Evolutionary conservation across 1,284 basidiomycete species (phyloP).

Genomic region (Cutaneotrichosporon cavernicola): DNA sequence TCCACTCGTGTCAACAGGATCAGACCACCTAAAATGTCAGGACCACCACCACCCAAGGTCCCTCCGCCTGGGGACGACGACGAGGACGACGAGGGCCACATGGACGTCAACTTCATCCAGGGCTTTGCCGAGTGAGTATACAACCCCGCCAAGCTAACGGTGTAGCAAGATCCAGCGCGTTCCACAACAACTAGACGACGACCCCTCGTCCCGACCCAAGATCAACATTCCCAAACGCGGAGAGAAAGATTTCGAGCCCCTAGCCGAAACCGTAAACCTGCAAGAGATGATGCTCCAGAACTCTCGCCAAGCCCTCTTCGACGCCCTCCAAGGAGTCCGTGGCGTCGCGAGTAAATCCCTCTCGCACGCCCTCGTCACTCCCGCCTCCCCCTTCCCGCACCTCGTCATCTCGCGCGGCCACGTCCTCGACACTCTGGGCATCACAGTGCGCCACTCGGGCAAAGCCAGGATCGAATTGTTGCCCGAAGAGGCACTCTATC

Average conservation of each 20-base stretch:
- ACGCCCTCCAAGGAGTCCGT: slow-evolving; percentile 69
- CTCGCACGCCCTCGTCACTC: slow-evolving; percentile 49
- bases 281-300: slow-evolving; percentile 71
- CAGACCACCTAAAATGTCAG: neutral
- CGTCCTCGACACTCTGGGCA: slow-evolving; percentile 73
- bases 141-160: neutral
- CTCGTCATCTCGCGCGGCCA: slow-evolving; percentile 71
- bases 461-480: slow-evolving; percentile 68
- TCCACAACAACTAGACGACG: slow-evolving; percentile 29
- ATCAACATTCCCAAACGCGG: slow-evolving; percentile 80
- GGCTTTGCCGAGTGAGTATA: slow-evolving; percentile 39
- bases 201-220: slow-evolving; percentile 28
- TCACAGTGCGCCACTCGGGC: slow-evolving; percentile 60
- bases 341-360: slow-evolving; percentile 62
- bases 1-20: neutral
- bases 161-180: slow-evolving; percentile 46
- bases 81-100: slow-evolving; percentile 36
- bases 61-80: slow-evolving; percentile 23
- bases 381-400: slow-evolving; percentile 54
- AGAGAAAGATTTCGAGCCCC: slow-evolving; percentile 95
- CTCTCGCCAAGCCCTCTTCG: slow-evolving; percentile 79
- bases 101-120: slow-evolving; percentile 39
- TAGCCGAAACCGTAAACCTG: slow-evolving; percentile 60
- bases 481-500: slow-evolving; percentile 90
- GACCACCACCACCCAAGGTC: neutral